Percentiles rank a stretch among this genome's conserved stretches.
Evolutionary conservation across 1,284 basidiomycete species (phyloP).

Genomic region (Bondarzewia mesenterica): DNA sequence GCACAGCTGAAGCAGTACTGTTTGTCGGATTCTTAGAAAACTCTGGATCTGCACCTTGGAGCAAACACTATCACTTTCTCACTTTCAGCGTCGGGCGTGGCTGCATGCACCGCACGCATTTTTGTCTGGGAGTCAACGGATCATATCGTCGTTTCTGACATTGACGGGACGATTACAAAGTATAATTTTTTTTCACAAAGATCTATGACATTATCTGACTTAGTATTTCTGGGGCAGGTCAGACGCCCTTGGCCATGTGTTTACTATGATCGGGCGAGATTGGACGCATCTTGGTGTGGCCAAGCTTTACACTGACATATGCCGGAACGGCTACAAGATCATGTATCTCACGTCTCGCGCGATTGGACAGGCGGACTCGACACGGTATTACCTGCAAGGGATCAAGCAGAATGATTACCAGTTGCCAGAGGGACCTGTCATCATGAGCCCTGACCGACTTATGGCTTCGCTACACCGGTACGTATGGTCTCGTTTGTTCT

Average conservation of each 20-base stretch:
- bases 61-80: conserved; percentile 94
- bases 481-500: conserved; percentile 20
- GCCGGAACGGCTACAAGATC: conserved; percentile 95
- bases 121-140: conserved; percentile 95
- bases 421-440: conserved; percentile 95
- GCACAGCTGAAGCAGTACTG: background rate
- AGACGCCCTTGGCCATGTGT: conserved; percentile 95
- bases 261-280: conserved; percentile 98
- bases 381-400: conserved; percentile 89
- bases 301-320: conserved; percentile 96
- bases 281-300: conserved; percentile 99
- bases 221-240: conserved; percentile 47
- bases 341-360: conserved; percentile 98
- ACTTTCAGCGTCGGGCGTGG: conserved; percentile 81
- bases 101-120: conserved; percentile 87
- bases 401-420: conserved; percentile 96
- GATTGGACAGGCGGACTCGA: conserved; percentile 97
- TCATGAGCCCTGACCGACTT: conserved; percentile 96
- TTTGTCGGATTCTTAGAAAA: conserved; percentile 49
- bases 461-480: conserved; percentile 94
- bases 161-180: conserved; percentile 99
- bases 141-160: conserved; percentile 91
- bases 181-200: conserved; percentile 33
- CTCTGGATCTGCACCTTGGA: conserved; percentile 80
- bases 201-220: background rate